These are phyloP conservation scores for Primulina eburnea DNA, from an alignment of 257 asterid genomes.

Conservation along the genomic window DNA sequence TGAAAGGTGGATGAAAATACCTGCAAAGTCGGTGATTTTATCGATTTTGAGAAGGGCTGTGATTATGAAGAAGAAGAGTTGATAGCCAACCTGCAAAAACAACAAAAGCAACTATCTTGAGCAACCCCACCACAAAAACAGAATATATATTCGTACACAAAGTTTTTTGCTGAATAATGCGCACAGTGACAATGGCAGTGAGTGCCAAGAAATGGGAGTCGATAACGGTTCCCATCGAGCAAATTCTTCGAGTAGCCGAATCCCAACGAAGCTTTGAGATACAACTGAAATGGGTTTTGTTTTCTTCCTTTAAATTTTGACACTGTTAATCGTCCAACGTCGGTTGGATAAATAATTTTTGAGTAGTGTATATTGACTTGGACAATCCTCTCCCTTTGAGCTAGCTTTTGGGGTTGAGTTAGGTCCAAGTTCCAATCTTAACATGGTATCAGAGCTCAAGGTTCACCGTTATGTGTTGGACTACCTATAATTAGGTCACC, in stretches of 20 bases:
- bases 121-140: conserved; percentile 6
- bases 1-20: conserved; percentile 30
- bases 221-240: conserved; percentile 65
- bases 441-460: no score
- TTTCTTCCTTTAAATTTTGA: background rate
- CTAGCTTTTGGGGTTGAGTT: no score
- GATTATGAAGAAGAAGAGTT: conserved; percentile 67
- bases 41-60: conserved; percentile 86
- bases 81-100: conserved; percentile 80
- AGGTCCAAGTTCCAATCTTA: no score
- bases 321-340: no score
- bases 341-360: no score
- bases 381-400: no score
- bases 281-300: no score
- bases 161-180: conserved; percentile 8
- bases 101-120: conserved; percentile 22
- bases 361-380: no score
- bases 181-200: conserved; percentile 89
- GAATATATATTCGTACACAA: background rate
- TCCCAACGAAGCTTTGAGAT: background rate
- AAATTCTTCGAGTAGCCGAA: background rate
- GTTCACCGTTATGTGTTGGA: no score
- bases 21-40: conserved; percentile 97
- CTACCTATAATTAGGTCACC: no score
- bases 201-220: conserved; percentile 88